A percentile compares a stretch with the other conserved stretches of the same genome.
Evolutionary conservation across 2,329 filamentous ascomycete genomes (phyloP).

Genomic region (Colletotrichum sp.): DNA sequence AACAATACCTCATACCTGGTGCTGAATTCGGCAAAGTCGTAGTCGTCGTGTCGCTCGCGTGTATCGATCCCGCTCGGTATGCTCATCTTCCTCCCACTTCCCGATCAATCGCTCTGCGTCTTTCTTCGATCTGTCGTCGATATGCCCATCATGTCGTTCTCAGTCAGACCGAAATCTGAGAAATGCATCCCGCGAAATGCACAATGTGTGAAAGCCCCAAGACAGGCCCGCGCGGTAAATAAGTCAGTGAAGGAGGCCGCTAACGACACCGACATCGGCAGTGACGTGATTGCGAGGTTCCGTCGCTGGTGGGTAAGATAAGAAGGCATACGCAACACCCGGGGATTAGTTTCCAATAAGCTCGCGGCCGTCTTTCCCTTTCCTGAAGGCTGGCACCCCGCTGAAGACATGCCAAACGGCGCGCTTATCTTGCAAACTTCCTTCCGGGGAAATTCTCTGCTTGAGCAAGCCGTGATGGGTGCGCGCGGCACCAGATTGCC

Average conservation of each 20-base stretch:
- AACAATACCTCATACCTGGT: not conserved
- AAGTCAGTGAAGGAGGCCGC: not conserved
- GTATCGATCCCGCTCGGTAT: not conserved
- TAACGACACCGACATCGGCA: constrained; percentile 19
- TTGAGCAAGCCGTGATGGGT: not conserved
- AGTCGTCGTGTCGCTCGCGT: not conserved
- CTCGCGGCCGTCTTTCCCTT: not conserved
- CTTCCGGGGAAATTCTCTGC: not conserved
- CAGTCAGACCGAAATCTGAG: not conserved
- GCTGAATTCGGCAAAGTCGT: not conserved
- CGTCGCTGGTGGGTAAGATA: constrained; percentile 12
- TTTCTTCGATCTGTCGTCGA: not conserved
- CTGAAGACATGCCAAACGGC: not conserved
- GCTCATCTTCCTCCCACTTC: not conserved
- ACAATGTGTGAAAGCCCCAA: not conserved
- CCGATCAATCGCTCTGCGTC: not conserved
- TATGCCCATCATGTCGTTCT: not conserved
- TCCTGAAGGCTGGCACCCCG: not conserved
- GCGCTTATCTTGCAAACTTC: constrained; percentile 5
- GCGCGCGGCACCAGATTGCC: not conserved
- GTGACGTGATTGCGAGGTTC: constrained; percentile 20
- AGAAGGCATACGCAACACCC: constrained; percentile 9
- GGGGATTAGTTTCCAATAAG: constrained; percentile 3
- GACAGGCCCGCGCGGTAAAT: not conserved
- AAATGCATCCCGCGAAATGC: not conserved